Conservation (phyloP, 202 grass and related monocot species). For the Panicum virgatum region DNA sequence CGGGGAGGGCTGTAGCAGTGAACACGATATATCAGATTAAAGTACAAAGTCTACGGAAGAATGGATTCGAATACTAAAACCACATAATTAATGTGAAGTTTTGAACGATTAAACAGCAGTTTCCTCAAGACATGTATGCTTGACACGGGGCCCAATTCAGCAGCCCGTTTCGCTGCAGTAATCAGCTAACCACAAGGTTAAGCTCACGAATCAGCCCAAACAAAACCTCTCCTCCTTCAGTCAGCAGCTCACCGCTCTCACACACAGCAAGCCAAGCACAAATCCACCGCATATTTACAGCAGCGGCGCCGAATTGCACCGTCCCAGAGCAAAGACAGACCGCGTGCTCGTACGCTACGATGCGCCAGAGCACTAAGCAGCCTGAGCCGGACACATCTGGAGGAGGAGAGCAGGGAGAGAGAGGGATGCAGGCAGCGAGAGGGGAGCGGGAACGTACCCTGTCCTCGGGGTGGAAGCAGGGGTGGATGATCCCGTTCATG, state of each 20-base stretch:
- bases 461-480: constrained; percentile 98
- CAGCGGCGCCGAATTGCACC: neutral
- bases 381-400: neutral
- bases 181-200: neutral
- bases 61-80: neutral
- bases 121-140: neutral
- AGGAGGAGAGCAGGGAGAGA: neutral
- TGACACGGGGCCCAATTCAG: neutral
- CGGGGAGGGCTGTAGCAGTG: constrained; percentile 62
- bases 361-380: too few species aligned
- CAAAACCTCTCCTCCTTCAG: neutral
- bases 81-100: neutral
- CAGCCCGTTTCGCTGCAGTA: neutral
- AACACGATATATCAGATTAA: constrained; percentile 2
- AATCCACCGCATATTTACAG: constrained; percentile 1
- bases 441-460: constrained; percentile 46
- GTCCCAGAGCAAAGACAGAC: neutral
- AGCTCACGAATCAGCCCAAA: neutral
- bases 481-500: constrained; percentile 99
- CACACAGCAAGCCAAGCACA: neutral
- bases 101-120: neutral
- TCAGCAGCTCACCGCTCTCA: neutral
- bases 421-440: neutral
- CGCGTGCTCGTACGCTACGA: too few species aligned
- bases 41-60: neutral